These are phyloP conservation scores for Globisporangium okanoganense DNA, from an alignment of 352 stramenopile genomes.

Conservation along the genomic window DNA sequence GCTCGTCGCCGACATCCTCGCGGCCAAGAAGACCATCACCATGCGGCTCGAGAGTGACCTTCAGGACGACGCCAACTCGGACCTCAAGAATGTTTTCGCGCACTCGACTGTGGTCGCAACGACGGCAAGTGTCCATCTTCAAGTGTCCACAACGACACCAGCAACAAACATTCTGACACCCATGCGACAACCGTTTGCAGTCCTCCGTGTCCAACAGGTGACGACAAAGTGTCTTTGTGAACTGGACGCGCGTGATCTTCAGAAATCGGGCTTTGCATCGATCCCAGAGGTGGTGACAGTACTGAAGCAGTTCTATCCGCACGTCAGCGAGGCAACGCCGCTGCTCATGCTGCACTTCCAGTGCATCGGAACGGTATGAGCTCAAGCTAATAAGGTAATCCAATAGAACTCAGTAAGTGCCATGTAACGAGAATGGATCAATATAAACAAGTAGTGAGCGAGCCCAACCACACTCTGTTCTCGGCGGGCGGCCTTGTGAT, in stretches of 20 bases:
- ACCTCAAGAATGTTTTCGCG: slow-evolving; percentile 34
- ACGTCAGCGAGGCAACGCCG: slow-evolving; percentile 35
- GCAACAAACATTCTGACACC: background rate
- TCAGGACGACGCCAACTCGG: slow-evolving; percentile 45
- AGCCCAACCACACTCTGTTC: no score
- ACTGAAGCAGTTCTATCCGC: slow-evolving; percentile 53
- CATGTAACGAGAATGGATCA: no score
- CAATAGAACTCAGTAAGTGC: background rate
- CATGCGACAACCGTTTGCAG: slow-evolving; percentile 32
- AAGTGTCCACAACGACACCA: slow-evolving; percentile 20
- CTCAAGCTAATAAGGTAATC: no score
- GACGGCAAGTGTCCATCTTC: slow-evolving; percentile 12
- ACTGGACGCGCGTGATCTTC: slow-evolving; percentile 29
- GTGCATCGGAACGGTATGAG: slow-evolving; percentile 19
- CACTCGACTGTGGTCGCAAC: slow-evolving; percentile 32
- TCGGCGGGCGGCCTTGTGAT: no score
- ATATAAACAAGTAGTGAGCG: no score
- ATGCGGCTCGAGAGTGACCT: slow-evolving; percentile 62
- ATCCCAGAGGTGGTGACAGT: slow-evolving; percentile 35
- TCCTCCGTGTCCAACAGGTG: slow-evolving; percentile 40
- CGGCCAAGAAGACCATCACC: slow-evolving; percentile 48
- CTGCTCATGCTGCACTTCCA: slow-evolving; percentile 53
- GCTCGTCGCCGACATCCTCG: slow-evolving; percentile 43
- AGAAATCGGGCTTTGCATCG: slow-evolving; percentile 41
- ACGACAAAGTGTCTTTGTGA: slow-evolving; percentile 23